These are phyloP conservation scores for Cupressus sempervirens DNA, from an alignment of 75 land plant genomes.

Conservation along the genomic window DNA sequence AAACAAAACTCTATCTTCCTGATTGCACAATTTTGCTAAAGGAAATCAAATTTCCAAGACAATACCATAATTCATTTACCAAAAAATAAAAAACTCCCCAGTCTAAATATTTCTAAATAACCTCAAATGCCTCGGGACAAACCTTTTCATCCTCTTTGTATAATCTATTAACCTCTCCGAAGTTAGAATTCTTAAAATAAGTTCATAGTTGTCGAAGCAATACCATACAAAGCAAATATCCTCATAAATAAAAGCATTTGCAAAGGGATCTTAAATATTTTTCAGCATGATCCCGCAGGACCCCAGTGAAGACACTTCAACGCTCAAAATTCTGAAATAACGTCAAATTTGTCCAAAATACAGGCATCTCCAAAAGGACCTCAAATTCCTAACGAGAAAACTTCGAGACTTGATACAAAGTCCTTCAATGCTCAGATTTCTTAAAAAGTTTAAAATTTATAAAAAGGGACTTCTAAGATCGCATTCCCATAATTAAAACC, in stretches of 20 bases:
- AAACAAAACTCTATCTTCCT: too few relatives aligned
- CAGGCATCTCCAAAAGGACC: background rate
- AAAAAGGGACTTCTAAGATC: too few relatives aligned
- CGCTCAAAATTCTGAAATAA: background rate
- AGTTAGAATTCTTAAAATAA: background rate
- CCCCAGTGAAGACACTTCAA: background rate
- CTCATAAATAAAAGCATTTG: background rate
- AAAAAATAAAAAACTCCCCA: too few relatives aligned
- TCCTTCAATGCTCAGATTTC: background rate
- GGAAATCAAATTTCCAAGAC: too few relatives aligned
- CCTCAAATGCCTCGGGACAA: background rate
- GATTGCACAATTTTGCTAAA: too few relatives aligned
- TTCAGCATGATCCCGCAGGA: too few relatives aligned
- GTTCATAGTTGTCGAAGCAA: background rate
- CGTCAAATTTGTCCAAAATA: background rate
- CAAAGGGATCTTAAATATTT: background rate
- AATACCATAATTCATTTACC: too few relatives aligned
- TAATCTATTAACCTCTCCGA: too few relatives aligned
- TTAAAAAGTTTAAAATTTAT: background rate
- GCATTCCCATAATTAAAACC: too few relatives aligned
- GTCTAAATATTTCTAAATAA: too few relatives aligned
- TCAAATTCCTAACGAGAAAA: too few relatives aligned
- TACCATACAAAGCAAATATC: background rate
- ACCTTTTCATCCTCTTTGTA: background rate
- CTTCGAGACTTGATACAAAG: background rate